A percentile compares a stretch with the other conserved stretches of the same genome.
Conservation (phyloP, 2,329 filamentous ascomycete species). For the Arachnomyces sp. region DNA sequence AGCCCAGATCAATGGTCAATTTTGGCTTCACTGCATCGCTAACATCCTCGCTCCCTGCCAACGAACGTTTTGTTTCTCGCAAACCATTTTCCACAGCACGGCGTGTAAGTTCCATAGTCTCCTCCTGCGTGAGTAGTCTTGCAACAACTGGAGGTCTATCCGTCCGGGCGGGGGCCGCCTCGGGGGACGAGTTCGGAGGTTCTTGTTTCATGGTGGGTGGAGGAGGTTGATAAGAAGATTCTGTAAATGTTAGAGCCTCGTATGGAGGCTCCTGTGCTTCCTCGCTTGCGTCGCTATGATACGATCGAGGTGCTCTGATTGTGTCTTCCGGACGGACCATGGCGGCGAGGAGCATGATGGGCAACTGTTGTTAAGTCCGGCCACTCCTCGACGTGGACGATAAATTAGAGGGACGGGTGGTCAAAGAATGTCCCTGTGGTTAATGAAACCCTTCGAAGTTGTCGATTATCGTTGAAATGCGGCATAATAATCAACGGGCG, state of each 20-base stretch:
- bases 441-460: constrained; percentile 6
- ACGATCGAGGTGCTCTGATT: constrained; percentile 24
- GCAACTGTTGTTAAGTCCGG: not conserved
- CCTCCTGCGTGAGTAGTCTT: constrained; percentile 33
- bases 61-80: constrained; percentile 40
- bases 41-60: constrained; percentile 39
- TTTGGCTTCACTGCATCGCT: constrained; percentile 42
- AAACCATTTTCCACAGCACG: constrained; percentile 41
- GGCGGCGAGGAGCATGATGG: constrained; percentile 22
- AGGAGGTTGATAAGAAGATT: constrained; percentile 16
- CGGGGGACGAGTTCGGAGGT: constrained; percentile 17
- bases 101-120: constrained; percentile 39
- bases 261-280: constrained; percentile 24
- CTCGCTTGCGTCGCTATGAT: constrained; percentile 26
- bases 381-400: not conserved
- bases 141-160: constrained; percentile 18
- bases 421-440: constrained; percentile 1
- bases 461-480: constrained; percentile 2
- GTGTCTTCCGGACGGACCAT: constrained; percentile 34
- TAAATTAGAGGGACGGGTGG: not conserved
- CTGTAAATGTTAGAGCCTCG: no score
- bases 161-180: constrained; percentile 14
- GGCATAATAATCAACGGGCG: constrained; percentile 8
- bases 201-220: constrained; percentile 24
- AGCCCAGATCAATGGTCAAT: constrained; percentile 45